Base-by-base conservation (phyloP, 169 alveolate genomes). In the Haemoproteus tartakovskyi region DNA sequence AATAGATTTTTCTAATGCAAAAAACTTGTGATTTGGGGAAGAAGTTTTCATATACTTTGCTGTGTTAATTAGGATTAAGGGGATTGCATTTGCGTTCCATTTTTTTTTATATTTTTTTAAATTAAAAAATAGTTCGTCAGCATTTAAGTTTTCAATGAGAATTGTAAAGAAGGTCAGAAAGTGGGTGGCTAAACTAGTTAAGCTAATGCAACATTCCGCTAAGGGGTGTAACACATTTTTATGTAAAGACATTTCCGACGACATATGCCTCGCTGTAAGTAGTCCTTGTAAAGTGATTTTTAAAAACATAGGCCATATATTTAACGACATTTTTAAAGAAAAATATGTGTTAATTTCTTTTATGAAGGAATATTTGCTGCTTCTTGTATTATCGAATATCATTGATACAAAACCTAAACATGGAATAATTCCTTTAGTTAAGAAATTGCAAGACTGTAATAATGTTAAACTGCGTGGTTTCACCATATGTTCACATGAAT, bases 261-360 rank as follows among this genome's bases (percentile, higher is more conserved):
- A 56, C 22, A 74, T 48, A 18, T 74, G 74, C 59, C 84, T 74
- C 9, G 84, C 54, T 0, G 84, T 74, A 40, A 74, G 46, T 18
- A 74, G 14, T 5, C 78, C 62, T 50, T 74, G 84, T 29, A 74
- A 46, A 6, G 84, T 74, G 19, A 74, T 74, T 40, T 74, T 74
- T 30, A 74, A 38, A 74, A 74, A 74, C 78, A 74, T 74, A 8
- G 84, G 84, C 84, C 84, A 74, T 26, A 74, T 74, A 14, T 74
- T 74, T 60, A 74, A 60, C 26, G 84, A 74, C 84, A 74, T 74
- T 74, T 74, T 74, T 56, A 74, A 74, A 36, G 84, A 74, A 11
- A 74, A 48, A 57, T 74, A 57, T 46, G 54, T 74, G 9, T 74
- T 74, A 18, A 74, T 57, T 41, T 74, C 84, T 38, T 74, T 74